Base-by-base conservation (phyloP, 2,329 filamentous ascomycete species). In the Trichoderma cornu-damae region DNA sequence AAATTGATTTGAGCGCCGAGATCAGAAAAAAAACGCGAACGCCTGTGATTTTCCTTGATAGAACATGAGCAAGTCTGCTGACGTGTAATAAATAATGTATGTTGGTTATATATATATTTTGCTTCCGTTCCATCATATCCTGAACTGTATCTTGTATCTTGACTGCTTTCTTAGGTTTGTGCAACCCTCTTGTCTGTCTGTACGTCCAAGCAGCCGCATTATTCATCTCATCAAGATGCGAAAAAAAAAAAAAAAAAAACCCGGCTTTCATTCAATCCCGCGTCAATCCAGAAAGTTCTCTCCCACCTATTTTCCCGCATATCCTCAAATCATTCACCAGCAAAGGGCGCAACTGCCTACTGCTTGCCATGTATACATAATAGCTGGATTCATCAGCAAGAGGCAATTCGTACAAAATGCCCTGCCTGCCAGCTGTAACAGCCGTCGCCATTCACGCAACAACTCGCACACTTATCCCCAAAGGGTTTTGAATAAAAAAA, bases 1-100 rank as follows among this genome's bases (percentile, higher is more conserved):
- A n/a, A n/a, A n/a, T n/a, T n/a, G n/a, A n/a, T n/a, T 55, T 47
- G 42, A 55, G 22, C 22, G 28, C 40, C 35, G 40, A 37, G n/a
- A n/a, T n/a, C n/a, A n/a, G n/a, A 44, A 3, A 28, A n/a, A 12
- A 30, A 4, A 26, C 16, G 9, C 22, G 1, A 6, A 7, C 24
- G 16, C 24, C 3, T 12, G 42, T 55, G 42, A 28, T 18, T 7
- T 14, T 47, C 3, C 3, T n/a, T n/a, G n/a, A n/a, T n/a, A n/a
- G n/a, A n/a, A n/a, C n/a, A n/a, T n/a, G n/a, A n/a, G n/a, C n/a
- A n/a, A n/a, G n/a, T n/a, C n/a, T n/a, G n/a, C n/a, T n/a, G n/a
- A n/a, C n/a, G n/a, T n/a, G n/a, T n/a, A n/a, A n/a, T n/a, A n/a
- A n/a, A n/a, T n/a, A n/a, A n/a, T n/a, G n/a, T n/a, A n/a, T n/a